Percentiles rank a stretch among this genome's conserved stretches.
Evolutionary conservation across 2,329 filamentous ascomycete species (phyloP).

Genomic region (Plectosphaerella plurivora): DNA sequence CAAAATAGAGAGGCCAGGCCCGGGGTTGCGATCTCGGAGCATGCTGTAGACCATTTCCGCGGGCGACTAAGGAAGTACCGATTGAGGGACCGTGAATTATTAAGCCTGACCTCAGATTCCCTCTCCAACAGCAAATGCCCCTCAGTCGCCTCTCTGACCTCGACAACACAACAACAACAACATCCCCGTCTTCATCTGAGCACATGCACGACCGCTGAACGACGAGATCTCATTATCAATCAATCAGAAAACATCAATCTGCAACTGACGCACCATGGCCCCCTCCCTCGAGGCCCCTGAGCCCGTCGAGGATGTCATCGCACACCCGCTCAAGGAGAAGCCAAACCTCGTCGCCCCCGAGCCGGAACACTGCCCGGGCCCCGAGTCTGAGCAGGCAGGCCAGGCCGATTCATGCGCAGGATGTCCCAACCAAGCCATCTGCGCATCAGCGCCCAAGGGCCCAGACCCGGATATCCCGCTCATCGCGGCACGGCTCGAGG

Average conservation of each 20-base stretch:
- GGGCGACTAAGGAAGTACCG: not conserved
- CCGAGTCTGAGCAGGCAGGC: constrained; percentile 68
- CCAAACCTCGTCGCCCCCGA: constrained; percentile 90
- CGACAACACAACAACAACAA: constrained; percentile 12
- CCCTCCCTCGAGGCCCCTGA: constrained; percentile 73
- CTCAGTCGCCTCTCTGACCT: not conserved
- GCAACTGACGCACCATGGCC: constrained; percentile 54
- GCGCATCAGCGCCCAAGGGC: constrained; percentile 88
- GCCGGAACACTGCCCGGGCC: constrained; percentile 94
- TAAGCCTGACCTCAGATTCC: not conserved
- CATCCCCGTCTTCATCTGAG: not conserved
- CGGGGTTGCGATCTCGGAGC: constrained; percentile 11
- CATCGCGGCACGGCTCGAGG: constrained; percentile 76
- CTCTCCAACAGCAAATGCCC: not conserved
- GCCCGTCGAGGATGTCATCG: constrained; percentile 63
- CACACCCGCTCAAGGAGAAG: constrained; percentile 70
- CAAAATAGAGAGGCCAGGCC: constrained; percentile 4
- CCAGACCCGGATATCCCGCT: constrained; percentile 90
- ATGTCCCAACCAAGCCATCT: constrained; percentile 94
- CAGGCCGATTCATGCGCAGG: constrained; percentile 82
- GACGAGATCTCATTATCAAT: constrained; percentile 3
- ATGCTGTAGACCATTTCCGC: not conserved
- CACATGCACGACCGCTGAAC: constrained; percentile 3
- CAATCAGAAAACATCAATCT: constrained; percentile 8
- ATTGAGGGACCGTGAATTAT: not conserved